Conservation (phyloP, 371 early-diverging fungal genomes). For the Mortierella sp. region DNA sequence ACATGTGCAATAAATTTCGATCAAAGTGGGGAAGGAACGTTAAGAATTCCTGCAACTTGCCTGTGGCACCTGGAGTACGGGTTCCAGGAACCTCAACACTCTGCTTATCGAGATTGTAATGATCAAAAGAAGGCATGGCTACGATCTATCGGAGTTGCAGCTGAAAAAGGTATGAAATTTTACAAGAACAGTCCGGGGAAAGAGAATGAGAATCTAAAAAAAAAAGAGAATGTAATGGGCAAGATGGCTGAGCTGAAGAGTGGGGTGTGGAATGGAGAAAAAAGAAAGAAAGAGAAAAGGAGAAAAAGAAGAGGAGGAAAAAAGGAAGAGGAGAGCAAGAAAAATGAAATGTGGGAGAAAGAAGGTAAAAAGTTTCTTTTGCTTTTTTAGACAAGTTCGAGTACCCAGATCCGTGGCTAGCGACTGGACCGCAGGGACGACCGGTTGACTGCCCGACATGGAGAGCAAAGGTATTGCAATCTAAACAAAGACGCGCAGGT, state of each 20-base stretch:
- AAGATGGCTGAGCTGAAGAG: background rate
- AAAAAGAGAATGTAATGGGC: background rate
- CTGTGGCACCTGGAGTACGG: conserved; percentile 53
- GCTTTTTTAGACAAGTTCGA: background rate
- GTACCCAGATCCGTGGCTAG: background rate
- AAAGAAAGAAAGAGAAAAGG: background rate
- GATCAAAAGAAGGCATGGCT: conserved; percentile 32
- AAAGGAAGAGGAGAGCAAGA: background rate
- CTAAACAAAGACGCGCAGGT: background rate
- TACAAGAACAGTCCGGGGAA: background rate
- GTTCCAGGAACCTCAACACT: conserved; percentile 56
- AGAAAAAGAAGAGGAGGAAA: background rate
- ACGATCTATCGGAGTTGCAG: background rate
- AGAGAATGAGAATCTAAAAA: background rate
- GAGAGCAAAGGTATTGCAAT: background rate
- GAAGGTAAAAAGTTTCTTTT: background rate
- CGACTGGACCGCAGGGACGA: background rate
- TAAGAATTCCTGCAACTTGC: conserved; percentile 19
- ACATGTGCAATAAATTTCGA: background rate
- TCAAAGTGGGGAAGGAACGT: background rate
- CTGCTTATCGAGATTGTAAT: conserved; percentile 55
- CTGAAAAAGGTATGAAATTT: background rate
- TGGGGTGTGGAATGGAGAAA: conserved; percentile 2
- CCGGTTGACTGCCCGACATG: conserved; percentile 6
- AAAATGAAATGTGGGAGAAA: background rate